phyloP scores from a whole-genome alignment of 352 stramenopile species.

The Ophiocytium majus region DNA sequence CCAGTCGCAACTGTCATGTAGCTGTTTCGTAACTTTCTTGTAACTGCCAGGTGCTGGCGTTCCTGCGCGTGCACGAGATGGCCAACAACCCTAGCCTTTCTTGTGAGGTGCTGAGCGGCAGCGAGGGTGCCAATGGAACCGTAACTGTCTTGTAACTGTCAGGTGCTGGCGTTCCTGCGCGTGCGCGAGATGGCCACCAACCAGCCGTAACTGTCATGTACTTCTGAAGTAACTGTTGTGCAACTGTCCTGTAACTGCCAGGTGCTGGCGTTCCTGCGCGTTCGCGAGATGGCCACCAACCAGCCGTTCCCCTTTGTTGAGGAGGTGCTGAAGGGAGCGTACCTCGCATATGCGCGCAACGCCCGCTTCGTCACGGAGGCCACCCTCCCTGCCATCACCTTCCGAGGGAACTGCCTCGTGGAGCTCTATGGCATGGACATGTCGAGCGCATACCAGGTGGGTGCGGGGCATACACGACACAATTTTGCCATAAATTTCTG shows the following conservation, averaged over 20 bases:
- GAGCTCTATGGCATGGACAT: slow-evolving; percentile 94
- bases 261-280: slow-evolving; percentile 86
- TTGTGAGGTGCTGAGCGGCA: too few species aligned
- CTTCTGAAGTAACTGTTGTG: too few species aligned
- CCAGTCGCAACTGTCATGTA: too few species aligned
- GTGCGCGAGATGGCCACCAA: slow-evolving; percentile 88
- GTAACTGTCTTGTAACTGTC: too few species aligned
- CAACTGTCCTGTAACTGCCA: too few species aligned
- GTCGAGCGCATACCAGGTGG: slow-evolving; percentile 80
- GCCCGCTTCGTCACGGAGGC: slow-evolving; percentile 66
- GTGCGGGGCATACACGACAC: too few species aligned
- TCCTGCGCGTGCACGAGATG: slow-evolving; percentile 90
- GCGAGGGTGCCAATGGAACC: too few species aligned
- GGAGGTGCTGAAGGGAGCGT: slow-evolving; percentile 88
- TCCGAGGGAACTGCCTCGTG: slow-evolving; percentile 93
- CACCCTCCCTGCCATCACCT: slow-evolving; percentile 58
- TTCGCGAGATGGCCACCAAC: slow-evolving; percentile 86
- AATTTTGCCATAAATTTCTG: too few species aligned
- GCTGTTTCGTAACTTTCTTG: too few species aligned
- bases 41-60: slow-evolving; percentile 72
- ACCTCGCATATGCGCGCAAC: slow-evolving; percentile 91
- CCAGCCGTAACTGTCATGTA: too few species aligned
- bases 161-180: slow-evolving; percentile 81
- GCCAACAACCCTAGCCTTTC: slow-evolving; percentile 80
- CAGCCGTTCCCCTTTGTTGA: slow-evolving; percentile 95